These are phyloP conservation scores for Bruguiera sexangula DNA, from an alignment of 345 rosid genomes.

Conservation along the genomic window DNA sequence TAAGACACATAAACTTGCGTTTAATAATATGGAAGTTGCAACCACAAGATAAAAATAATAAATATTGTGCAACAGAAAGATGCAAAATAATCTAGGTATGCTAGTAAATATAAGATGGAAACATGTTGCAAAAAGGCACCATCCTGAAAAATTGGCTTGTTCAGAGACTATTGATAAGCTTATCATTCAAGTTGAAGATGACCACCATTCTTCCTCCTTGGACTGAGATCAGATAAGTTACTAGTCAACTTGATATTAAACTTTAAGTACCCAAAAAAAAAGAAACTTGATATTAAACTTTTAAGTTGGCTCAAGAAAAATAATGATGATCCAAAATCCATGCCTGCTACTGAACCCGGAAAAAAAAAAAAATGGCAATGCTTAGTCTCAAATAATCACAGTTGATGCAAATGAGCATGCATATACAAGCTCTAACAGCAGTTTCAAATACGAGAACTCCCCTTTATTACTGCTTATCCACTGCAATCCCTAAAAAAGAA, in stretches of 20 bases:
- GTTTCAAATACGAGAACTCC: no score
- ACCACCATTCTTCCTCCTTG: conserved; percentile 50
- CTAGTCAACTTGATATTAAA: neutral
- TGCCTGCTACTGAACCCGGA: neutral
- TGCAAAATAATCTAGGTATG: neutral
- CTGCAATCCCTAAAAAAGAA: neutral
- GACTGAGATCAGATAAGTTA: conserved; percentile 1
- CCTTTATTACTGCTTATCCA: neutral
- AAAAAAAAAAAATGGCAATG: neutral
- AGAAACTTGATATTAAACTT: neutral
- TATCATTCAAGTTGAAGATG: conserved; percentile 72
- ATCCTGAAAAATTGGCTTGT: conserved; percentile 36
- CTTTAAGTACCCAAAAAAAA: neutral
- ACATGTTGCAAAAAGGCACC: neutral
- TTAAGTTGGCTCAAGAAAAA: neutral
- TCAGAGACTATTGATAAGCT: conserved; percentile 18
- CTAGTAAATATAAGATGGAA: neutral
- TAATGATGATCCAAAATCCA: neutral
- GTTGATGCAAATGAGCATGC: no score
- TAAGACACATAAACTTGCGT: neutral
- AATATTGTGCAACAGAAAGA: neutral
- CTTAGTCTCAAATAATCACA: neutral
- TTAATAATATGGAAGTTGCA: conserved; percentile 1
- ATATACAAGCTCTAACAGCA: no score
- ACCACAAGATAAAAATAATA: neutral